These are phyloP conservation scores for Botrytis fabae DNA, from an alignment of 2,329 filamentous ascomycete genomes.

Conservation along the genomic window DNA sequence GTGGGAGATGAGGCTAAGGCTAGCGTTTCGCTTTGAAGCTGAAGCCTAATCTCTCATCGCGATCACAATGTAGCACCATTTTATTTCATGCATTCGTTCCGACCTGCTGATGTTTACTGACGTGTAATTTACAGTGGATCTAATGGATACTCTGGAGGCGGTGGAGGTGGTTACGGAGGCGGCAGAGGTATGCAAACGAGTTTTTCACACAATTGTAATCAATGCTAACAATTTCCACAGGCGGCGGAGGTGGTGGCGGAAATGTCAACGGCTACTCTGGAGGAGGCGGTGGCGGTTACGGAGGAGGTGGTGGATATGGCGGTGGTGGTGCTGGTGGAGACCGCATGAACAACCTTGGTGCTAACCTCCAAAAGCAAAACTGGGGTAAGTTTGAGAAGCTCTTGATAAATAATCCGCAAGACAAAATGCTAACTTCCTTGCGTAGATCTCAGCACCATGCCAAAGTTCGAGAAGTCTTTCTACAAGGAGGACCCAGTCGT, in stretches of 20 bases:
- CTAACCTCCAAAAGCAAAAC: constrained; percentile 80
- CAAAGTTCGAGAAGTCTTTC: constrained; percentile 99
- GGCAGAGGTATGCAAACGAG: constrained; percentile 25
- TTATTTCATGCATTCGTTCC: constrained; percentile 28
- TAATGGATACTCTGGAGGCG: constrained; percentile 50
- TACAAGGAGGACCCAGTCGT: constrained; percentile 94
- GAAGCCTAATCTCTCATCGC: constrained; percentile 19
- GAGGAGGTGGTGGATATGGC: constrained; percentile 44
- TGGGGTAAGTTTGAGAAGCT: constrained; percentile 65
- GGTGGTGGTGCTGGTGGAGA: constrained; percentile 74
- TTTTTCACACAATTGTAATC: constrained; percentile 32
- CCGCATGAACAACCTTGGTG: constrained; percentile 88
- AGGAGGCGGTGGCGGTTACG: constrained; percentile 38
- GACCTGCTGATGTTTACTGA: constrained; percentile 41
- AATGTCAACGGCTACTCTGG: constrained; percentile 41
- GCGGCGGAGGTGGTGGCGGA: constrained; percentile 44
- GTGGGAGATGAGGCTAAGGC: constrained; percentile 27
- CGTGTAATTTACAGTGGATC: constrained; percentile 47
- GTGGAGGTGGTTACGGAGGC: constrained; percentile 42
- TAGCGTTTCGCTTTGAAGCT: constrained; percentile 28
- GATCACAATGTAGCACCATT: constrained; percentile 29
- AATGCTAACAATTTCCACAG: constrained; percentile 3
- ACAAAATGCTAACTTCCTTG: neutral
- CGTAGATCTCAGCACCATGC: constrained; percentile 71
- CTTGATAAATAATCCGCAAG: neutral